Evolutionary conservation across 2,329 filamentous ascomycete species (phyloP), one percentile per base, ranked within the genome.

Genomic region (Lanzia echinophila): DNA sequence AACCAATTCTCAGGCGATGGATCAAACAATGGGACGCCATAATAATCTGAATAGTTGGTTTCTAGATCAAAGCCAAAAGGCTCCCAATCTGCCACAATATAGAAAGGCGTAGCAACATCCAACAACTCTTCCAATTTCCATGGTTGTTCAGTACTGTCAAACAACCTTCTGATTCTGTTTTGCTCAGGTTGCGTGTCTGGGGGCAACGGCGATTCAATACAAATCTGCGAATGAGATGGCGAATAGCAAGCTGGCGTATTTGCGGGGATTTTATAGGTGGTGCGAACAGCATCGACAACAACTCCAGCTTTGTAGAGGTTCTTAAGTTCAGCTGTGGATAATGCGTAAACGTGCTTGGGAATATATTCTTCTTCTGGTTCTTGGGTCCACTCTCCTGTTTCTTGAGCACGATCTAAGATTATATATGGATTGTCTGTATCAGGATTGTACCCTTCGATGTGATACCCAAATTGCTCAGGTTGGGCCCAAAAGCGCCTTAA

Each of bases 361-460:
- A 48, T n/a, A 13, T 6, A 28, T 34, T 48, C 50, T 20, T 48
- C 50, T 2, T 34, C 48, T 2, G 17, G 13, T 31, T 51, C 31
- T 15, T 32, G 12, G 20, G 38, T 38, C 50, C 50, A 48, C 45
- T 53, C 34, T 22, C 36, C 38, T 12, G 48, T 41, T 28, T 53
- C 50, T 33, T 19, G 43, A 39, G 24, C 33, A 2, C 34, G 50
- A 28, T 53, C 34, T 22, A 32, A 53, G 12, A 20, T 22, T 12
- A 48, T 12, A 53, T 48, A 53, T 4, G 50, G 50, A 31, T 48
- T 48, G 39, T 34, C 50, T 6, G 15, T 38, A 6, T 41, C 44
- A 1, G 50, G 43, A 17, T 48, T 47, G 4, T 53, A 48, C 5
- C 44, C 50, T 32, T 63, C 56, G 67, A 53, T 68, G 1, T 24